These are phyloP conservation scores for Daedaleopsis sinensis DNA, from an alignment of 768 basidiomycete species.

Conservation along the genomic window DNA sequence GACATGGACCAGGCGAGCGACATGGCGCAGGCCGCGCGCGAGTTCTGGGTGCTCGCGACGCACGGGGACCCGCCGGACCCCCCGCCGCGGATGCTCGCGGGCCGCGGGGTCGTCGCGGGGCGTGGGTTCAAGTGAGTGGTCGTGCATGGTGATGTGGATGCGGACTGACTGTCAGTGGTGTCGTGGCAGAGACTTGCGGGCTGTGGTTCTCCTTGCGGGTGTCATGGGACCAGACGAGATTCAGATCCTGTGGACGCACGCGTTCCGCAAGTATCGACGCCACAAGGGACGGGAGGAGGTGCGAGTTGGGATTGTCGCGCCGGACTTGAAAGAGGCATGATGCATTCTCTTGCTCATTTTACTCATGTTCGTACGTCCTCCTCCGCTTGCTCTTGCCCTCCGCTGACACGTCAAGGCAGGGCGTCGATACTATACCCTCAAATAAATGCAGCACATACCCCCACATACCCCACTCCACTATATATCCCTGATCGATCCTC, in stretches of 20 bases:
- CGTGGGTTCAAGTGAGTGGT: constrained; percentile 19
- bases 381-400: no score
- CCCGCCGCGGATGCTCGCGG: background rate
- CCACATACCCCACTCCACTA: no score
- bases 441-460: no score
- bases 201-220: constrained; percentile 11
- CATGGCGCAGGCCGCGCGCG: background rate
- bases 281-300: constrained; percentile 12
- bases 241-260: constrained; percentile 20
- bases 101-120: background rate
- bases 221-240: constrained; percentile 17
- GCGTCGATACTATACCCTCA: no score
- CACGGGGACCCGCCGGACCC: background rate
- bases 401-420: no score
- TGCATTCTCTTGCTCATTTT: no score
- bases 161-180: background rate
- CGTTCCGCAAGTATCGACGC: constrained; percentile 14
- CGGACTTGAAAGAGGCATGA: no score
- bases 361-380: no score
- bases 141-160: background rate
- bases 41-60: background rate
- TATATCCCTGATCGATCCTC: no score
- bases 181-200: background rate
- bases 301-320: background rate
- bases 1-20: background rate